phyloP scores from a whole-genome alignment of 176 grass and related monocot genomes.

The Oryza officinalis region DNA sequence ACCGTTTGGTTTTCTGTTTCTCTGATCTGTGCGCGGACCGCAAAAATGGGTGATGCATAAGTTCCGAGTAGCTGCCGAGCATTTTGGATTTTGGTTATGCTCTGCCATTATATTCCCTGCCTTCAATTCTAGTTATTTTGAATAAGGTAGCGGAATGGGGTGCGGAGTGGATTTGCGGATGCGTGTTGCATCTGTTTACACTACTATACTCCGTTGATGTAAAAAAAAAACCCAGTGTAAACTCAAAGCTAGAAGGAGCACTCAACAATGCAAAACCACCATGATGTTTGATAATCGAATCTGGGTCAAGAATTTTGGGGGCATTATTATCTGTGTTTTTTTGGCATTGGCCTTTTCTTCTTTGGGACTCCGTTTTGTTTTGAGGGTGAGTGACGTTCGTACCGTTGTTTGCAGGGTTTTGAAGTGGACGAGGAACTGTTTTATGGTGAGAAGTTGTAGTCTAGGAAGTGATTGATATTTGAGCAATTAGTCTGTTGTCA shows the following conservation, averaged over 20 bases:
- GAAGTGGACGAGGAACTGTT: constrained; percentile 27
- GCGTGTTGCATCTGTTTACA: neutral
- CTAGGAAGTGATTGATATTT: neutral
- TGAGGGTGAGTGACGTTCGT: constrained; percentile 11
- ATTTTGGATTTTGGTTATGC: neutral
- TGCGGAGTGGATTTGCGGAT: constrained; percentile 1
- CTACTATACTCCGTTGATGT: neutral
- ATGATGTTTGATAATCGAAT: neutral
- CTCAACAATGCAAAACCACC: too few species aligned
- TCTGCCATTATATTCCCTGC: too few species aligned
- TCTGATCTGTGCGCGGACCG: constrained; percentile 1
- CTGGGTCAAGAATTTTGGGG: neutral
- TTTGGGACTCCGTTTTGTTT: constrained; percentile 4
- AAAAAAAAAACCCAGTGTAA: neutral
- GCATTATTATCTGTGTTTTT: neutral
- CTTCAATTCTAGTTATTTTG: too few species aligned
- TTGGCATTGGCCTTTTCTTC: neutral
- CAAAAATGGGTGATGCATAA: neutral
- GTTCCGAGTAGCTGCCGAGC: neutral
- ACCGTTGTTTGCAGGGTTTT: constrained; percentile 40
- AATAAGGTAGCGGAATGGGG: neutral
- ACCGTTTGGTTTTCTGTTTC: neutral
- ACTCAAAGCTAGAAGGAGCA: neutral
- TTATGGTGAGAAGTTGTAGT: constrained; percentile 13
- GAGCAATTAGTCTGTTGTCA: neutral